These are phyloP conservation scores for Zancudomyces culisetae DNA, from an alignment of 371 early-diverging fungal species.

Conservation along the genomic window DNA sequence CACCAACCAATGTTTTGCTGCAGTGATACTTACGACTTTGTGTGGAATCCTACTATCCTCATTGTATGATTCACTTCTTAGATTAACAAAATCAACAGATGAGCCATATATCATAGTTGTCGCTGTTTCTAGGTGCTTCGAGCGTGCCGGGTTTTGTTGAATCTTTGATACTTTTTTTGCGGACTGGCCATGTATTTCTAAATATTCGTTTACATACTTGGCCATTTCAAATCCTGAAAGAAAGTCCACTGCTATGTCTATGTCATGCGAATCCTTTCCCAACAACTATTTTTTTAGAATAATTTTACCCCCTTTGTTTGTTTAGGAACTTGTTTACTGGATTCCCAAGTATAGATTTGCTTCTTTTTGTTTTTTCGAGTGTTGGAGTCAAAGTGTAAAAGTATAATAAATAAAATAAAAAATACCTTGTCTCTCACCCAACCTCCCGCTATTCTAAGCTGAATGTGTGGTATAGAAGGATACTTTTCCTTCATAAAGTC, in stretches of 20 bases:
- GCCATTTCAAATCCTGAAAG: conserved; percentile 96
- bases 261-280: conserved; percentile 71
- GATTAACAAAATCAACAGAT: conserved; percentile 88
- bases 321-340: no score
- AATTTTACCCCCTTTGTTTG: no score
- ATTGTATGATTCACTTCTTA: conserved; percentile 84
- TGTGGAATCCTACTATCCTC: conserved; percentile 71
- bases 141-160: conserved; percentile 85
- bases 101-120: conserved; percentile 64
- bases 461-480: conserved; percentile 33
- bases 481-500: conserved; percentile 26
- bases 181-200: conserved; percentile 30
- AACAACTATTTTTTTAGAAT: conserved; percentile 49
- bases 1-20: conserved; percentile 1
- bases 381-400: not conserved
- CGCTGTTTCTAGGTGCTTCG: conserved; percentile 98
- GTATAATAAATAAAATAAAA: not conserved
- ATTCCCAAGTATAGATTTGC: no score
- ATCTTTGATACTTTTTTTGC: conserved; percentile 57
- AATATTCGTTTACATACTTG: conserved; percentile 40
- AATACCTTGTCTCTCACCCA: conserved; percentile 90
- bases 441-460: conserved; percentile 89
- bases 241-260: conserved; percentile 90
- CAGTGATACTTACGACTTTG: not conserved
- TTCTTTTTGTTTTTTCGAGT: no score